These are phyloP conservation scores for Raddia distichophylla DNA, from an alignment of 176 grass and related monocot genomes.

Conservation along the genomic window DNA sequence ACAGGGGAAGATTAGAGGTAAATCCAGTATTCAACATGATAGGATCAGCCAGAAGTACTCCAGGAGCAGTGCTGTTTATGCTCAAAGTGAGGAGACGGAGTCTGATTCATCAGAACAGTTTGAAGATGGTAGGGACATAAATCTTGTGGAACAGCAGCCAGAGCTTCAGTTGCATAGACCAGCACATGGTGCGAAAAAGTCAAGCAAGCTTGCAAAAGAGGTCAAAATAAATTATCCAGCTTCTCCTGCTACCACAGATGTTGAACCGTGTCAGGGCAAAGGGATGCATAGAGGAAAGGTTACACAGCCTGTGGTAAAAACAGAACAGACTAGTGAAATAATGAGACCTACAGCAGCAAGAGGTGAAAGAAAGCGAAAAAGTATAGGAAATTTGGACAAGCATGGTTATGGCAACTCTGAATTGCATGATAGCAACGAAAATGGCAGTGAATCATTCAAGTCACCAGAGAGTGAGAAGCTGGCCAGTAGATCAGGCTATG, in stretches of 20 bases:
- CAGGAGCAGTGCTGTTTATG: constrained; percentile 44
- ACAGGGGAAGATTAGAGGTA: constrained; percentile 49
- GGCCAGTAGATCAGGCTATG: constrained; percentile 45
- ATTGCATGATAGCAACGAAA: constrained; percentile 46
- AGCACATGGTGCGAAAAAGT: constrained; percentile 52
- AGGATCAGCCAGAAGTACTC: constrained; percentile 49
- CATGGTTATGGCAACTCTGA: constrained; percentile 47
- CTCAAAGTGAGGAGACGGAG: constrained; percentile 79
- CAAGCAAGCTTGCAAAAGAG: constrained; percentile 44
- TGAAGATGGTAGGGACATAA: constrained; percentile 45
- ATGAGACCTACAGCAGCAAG: constrained; percentile 52
- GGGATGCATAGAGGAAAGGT: constrained; percentile 57
- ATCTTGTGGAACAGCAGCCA: constrained; percentile 33
- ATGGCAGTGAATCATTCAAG: constrained; percentile 37
- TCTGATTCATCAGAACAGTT: constrained; percentile 84
- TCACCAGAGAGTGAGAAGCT: constrained; percentile 39
- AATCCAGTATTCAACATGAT: constrained; percentile 43
- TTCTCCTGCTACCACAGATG: constrained; percentile 48
- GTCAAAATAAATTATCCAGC: constrained; percentile 54
- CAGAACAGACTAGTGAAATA: constrained; percentile 57
- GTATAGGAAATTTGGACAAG: constrained; percentile 41
- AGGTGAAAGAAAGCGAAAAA: constrained; percentile 77
- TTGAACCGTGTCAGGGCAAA: constrained; percentile 58
- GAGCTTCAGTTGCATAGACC: constrained; percentile 39
- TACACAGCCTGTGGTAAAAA: constrained; percentile 51